Percentiles rank a stretch among this genome's conserved stretches.
These are phyloP conservation scores for Xanthoconium stramineum DNA, from an alignment of 768 basidiomycete species.

Conservation along the genomic window DNA sequence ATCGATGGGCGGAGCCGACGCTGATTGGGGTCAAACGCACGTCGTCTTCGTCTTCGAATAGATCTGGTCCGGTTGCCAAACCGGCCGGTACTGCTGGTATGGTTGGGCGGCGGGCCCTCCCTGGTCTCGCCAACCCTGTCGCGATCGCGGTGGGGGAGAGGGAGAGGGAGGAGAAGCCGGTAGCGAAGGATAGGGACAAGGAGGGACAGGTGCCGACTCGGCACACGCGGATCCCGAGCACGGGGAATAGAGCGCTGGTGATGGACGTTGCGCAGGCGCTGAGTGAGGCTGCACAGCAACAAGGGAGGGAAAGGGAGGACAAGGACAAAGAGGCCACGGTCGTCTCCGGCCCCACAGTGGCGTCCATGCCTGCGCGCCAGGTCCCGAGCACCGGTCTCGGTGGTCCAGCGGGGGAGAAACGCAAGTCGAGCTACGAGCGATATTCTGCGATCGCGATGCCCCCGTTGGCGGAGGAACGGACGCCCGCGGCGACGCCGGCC, in stretches of 20 bases:
- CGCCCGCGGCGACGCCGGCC: slow-evolving; percentile 52
- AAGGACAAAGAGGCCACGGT: neutral
- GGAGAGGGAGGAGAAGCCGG: slow-evolving; percentile 1
- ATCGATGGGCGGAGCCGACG: slow-evolving; percentile 33
- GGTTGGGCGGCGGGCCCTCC: slow-evolving; percentile 41
- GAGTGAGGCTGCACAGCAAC: slow-evolving; percentile 32
- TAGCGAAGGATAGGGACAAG: slow-evolving; percentile 26
- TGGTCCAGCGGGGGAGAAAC: slow-evolving; percentile 44
- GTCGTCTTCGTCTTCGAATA: neutral
- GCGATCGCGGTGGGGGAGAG: neutral
- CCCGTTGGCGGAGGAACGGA: slow-evolving; percentile 64
- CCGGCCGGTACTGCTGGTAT: slow-evolving; percentile 22
- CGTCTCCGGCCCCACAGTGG: neutral
- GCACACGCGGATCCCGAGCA: slow-evolving; percentile 59
- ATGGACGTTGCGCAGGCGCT: slow-evolving; percentile 78
- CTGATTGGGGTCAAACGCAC: slow-evolving; percentile 32
- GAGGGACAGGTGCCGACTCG: slow-evolving; percentile 35
- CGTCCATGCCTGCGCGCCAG: slow-evolving; percentile 3
- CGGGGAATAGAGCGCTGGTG: slow-evolving; percentile 65
- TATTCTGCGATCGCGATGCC: slow-evolving; percentile 63
- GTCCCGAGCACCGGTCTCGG: slow-evolving; percentile 12
- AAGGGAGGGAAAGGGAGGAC: neutral
- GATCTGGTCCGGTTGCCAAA: slow-evolving; percentile 8
- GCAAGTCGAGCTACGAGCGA: slow-evolving; percentile 65
- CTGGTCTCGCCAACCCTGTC: slow-evolving; percentile 33